These are phyloP conservation scores for Coemansia sp. DNA, from an alignment of 192 early-diverging fungal genomes.

Conservation along the genomic window DNA sequence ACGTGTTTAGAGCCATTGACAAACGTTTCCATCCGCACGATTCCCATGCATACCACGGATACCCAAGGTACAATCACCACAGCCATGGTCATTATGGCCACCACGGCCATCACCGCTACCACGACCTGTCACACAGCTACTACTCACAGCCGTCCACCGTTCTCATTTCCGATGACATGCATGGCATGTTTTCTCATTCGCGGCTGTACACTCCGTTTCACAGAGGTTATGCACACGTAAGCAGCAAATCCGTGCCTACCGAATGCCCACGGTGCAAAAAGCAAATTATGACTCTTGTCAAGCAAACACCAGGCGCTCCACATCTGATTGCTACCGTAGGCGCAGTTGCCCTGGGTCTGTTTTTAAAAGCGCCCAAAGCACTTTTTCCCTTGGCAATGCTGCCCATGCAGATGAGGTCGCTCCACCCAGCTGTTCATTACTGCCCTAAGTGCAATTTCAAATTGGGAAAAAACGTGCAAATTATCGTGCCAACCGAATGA, in stretches of 20 bases:
- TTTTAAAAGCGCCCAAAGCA: slow-evolving; percentile 24
- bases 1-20: slow-evolving; percentile 15
- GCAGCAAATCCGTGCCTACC: slow-evolving; percentile 33
- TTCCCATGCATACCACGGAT: slow-evolving; percentile 12
- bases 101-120: not conserved
- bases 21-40: slow-evolving; percentile 24
- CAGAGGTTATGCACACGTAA: slow-evolving; percentile 24
- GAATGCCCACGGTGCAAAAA: slow-evolving; percentile 38
- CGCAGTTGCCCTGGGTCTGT: slow-evolving; percentile 26
- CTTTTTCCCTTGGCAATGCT: slow-evolving; percentile 38
- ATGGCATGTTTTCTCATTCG: slow-evolving; percentile 40
- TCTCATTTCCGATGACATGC: slow-evolving; percentile 34
- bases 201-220: slow-evolving; percentile 11
- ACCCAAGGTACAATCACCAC: not conserved
- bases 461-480: slow-evolving; percentile 42
- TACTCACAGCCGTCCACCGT: slow-evolving; percentile 20
- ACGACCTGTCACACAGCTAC: not conserved
- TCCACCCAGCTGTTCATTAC: slow-evolving; percentile 35
- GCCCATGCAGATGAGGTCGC: slow-evolving; percentile 41
- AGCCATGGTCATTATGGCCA: slow-evolving; percentile 2
- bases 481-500: slow-evolving; percentile 20
- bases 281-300: slow-evolving; percentile 36
- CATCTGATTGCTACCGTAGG: slow-evolving; percentile 31
- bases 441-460: slow-evolving; percentile 47
- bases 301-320: slow-evolving; percentile 25